These are phyloP conservation scores for Boletus hoseneyae DNA, from an alignment of 1,284 basidiomycete species.

Conservation along the genomic window DNA sequence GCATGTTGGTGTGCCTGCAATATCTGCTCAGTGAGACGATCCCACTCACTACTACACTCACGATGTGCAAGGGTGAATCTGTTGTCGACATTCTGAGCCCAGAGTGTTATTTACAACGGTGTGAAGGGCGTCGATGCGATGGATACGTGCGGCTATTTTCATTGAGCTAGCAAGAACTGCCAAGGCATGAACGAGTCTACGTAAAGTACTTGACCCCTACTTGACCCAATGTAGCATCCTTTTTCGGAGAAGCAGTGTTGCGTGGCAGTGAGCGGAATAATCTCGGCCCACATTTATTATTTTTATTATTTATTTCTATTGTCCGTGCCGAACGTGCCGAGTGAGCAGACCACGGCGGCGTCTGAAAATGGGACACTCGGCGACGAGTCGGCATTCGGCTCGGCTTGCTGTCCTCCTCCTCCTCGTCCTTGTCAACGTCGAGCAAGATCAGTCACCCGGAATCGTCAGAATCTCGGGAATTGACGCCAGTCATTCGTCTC, in stretches of 20 bases:
- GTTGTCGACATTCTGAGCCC: conserved; percentile 19
- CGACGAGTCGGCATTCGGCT: not conserved
- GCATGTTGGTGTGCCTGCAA: conserved; percentile 76
- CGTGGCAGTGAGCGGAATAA: too few species aligned
- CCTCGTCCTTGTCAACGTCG: conserved; percentile 20
- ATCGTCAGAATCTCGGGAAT: not conserved
- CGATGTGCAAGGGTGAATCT: conserved; percentile 29
- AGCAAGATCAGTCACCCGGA: not conserved
- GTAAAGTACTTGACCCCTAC: not conserved
- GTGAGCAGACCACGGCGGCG: conserved; percentile 25
- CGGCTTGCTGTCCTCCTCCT: conserved; percentile 3
- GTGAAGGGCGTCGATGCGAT: not conserved
- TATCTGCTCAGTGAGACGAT: not conserved
- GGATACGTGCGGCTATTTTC: conserved; percentile 8
- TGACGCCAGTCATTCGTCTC: not conserved
- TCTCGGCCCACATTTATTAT: too few species aligned
- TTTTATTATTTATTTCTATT: not conserved
- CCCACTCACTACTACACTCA: conserved; percentile 15
- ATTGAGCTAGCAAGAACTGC: not conserved
- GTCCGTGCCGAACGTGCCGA: conserved; percentile 8
- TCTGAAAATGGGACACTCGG: conserved; percentile 28
- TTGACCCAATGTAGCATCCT: conserved; percentile 13
- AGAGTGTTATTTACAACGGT: not conserved
- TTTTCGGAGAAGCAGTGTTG: conserved; percentile 4
- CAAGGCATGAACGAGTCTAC: too few species aligned